These are phyloP conservation scores for Termitomyces sp. DNA, from an alignment of 768 basidiomycete genomes.

Conservation along the genomic window DNA sequence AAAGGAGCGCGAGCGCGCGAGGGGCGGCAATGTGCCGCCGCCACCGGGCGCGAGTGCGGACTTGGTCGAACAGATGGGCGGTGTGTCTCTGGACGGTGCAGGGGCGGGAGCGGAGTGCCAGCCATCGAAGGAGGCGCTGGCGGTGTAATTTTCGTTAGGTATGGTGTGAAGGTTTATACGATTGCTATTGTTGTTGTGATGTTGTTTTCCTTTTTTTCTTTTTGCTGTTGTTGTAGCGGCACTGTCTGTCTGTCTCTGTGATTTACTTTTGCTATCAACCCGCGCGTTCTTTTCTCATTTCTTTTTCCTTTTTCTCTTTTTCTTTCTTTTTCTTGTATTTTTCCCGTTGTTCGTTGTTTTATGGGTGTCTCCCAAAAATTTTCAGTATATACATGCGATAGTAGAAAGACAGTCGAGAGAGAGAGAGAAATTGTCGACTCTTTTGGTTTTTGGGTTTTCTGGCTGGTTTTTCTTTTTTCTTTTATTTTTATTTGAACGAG, in stretches of 20 bases:
- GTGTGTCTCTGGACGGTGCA: constrained; percentile 25
- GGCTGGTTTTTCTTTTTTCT: no score
- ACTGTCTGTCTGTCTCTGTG: background rate
- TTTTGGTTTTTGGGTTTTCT: no score
- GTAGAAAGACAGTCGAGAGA: no score
- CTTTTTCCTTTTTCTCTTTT: no score
- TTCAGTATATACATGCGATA: no score
- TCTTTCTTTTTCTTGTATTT: background rate
- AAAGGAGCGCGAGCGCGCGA: background rate
- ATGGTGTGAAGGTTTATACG: background rate
- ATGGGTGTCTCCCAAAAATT: no score
- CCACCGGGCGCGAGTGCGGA: constrained; percentile 28
- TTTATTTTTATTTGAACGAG: no score
- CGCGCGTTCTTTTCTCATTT: constrained; percentile 4
- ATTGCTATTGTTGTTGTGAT: background rate
- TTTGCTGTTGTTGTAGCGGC: constrained; percentile 7
- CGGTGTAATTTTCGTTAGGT: background rate
- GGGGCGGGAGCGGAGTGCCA: constrained; percentile 10
- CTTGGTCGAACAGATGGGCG: constrained; percentile 29
- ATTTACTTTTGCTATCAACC: constrained; percentile 15
- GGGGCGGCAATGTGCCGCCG: constrained; percentile 20
- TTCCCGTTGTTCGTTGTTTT: constrained; percentile 3
- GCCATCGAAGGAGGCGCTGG: background rate
- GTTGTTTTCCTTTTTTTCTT: background rate
- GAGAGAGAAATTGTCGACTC: no score